Evolutionary conservation across 2,329 filamentous ascomycete genomes (phyloP).

Genomic region (Aureobasidium sp.): DNA sequence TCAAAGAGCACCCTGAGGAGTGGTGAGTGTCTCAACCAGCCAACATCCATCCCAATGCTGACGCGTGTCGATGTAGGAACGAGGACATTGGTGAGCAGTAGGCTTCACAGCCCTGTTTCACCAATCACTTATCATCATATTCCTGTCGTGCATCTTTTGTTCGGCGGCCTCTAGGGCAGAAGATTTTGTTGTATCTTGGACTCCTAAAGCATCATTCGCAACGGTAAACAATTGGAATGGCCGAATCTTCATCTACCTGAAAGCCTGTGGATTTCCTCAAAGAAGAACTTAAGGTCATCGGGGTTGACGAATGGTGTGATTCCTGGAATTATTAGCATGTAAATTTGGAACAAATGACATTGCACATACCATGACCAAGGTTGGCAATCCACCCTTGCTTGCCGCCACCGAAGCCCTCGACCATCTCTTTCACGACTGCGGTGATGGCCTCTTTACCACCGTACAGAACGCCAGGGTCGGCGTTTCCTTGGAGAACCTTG

Average conservation of each 20-base stretch:
- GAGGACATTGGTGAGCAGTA: constrained; percentile 33
- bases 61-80: constrained; percentile 25
- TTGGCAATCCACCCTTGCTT: constrained; percentile 97
- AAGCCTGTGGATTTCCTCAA: constrained; percentile 72
- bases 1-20: constrained; percentile 62
- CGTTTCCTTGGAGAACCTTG: constrained; percentile 88
- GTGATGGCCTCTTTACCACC: constrained; percentile 77
- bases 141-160: constrained; percentile 30
- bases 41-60: constrained; percentile 4
- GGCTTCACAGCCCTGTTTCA: constrained; percentile 18
- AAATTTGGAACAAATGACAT: constrained; percentile 5
- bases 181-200: constrained; percentile 22
- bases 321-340: constrained; percentile 44
- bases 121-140: constrained; percentile 31
- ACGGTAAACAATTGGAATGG: constrained; percentile 17
- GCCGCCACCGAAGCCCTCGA: constrained; percentile 72
- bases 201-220: constrained; percentile 28
- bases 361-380: constrained; percentile 74
- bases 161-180: constrained; percentile 24
- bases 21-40: constrained; percentile 45
- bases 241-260: constrained; percentile 32
- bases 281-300: constrained; percentile 87
- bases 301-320: constrained; percentile 94
- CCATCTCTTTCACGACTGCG: constrained; percentile 75
- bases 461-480: constrained; percentile 88